These are phyloP conservation scores for Penicillium verhagenii DNA, from an alignment of 495 filamentous ascomycete species.

Conservation along the genomic window DNA sequence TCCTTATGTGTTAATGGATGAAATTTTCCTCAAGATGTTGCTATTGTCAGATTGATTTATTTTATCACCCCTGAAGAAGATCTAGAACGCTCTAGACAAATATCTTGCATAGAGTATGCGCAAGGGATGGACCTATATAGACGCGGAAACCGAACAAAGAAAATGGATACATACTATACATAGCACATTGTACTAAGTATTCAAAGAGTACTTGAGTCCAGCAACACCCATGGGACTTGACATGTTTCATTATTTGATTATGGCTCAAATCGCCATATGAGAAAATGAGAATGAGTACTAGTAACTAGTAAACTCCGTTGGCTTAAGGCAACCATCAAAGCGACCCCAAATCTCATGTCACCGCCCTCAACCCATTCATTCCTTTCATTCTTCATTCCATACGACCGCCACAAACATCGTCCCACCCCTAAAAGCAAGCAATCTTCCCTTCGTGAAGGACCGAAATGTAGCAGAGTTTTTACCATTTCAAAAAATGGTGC, in stretches of 20 bases:
- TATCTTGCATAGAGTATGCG: background rate
- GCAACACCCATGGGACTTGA: no score
- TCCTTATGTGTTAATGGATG: background rate
- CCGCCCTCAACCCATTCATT: constrained; percentile 3
- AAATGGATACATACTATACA: no score
- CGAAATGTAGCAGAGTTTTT: constrained; percentile 35
- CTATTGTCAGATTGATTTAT: background rate
- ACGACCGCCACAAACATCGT: background rate
- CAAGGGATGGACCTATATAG: background rate
- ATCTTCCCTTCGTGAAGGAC: background rate
- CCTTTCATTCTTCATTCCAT: background rate
- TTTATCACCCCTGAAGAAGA: background rate
- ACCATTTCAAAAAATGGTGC: constrained; percentile 38
- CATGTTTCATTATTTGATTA: background rate
- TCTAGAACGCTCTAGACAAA: background rate
- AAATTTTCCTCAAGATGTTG: background rate
- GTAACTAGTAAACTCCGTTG: no score
- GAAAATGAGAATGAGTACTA: no score
- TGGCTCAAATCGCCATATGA: background rate
- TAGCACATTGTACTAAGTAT: no score
- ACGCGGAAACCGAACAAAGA: background rate
- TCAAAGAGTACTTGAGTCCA: no score
- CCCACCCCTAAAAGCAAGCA: background rate
- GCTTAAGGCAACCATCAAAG: constrained; percentile 8
- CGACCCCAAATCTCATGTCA: constrained; percentile 6